phyloP scores from a whole-genome alignment of 140 eudicot species.

The Oenanthe javanica region DNA sequence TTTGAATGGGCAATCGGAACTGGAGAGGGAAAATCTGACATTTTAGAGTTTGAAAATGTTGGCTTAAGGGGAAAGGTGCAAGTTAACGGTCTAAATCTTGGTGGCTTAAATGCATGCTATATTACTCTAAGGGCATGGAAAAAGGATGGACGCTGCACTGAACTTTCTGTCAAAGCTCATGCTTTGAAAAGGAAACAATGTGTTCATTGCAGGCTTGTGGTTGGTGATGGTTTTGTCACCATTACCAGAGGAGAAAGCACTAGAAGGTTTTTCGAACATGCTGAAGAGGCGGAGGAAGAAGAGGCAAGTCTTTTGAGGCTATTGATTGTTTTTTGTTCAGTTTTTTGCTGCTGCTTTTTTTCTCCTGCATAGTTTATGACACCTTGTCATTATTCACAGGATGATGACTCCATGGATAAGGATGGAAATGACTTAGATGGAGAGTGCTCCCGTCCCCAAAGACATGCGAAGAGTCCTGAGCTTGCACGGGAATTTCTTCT shows the following conservation, averaged over 20 bases:
- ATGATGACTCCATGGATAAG: constrained; percentile 96
- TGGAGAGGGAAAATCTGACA: constrained; percentile 92
- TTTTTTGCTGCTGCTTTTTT: neutral
- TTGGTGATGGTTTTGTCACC: constrained; percentile 86
- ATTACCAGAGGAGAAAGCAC: constrained; percentile 79
- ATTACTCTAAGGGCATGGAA: constrained; percentile 97
- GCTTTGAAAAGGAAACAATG: constrained; percentile 87
- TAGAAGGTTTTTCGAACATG: constrained; percentile 87
- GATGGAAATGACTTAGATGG: constrained; percentile 95
- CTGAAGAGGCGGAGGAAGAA: constrained; percentile 98
- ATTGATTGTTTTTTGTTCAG: neutral
- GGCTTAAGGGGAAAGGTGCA: constrained; percentile 71
- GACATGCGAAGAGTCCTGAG: constrained; percentile 99
- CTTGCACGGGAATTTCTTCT: constrained; percentile 96
- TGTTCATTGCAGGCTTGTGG: constrained; percentile 91
- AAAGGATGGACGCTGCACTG: constrained; percentile 76
- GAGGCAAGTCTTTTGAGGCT: constrained; percentile 46
- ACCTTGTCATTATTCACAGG: constrained; percentile 39
- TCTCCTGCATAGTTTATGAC: constrained; percentile 5
- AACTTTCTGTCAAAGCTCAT: constrained; percentile 88
- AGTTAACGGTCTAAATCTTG: constrained; percentile 70
- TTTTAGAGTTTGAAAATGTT: constrained; percentile 79
- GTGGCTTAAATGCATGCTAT: constrained; percentile 69
- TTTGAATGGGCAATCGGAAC: constrained; percentile 96
- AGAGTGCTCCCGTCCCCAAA: constrained; percentile 95